phyloP scores from a whole-genome alignment of 306 rosid species.

The Medicago lupulina region DNA sequence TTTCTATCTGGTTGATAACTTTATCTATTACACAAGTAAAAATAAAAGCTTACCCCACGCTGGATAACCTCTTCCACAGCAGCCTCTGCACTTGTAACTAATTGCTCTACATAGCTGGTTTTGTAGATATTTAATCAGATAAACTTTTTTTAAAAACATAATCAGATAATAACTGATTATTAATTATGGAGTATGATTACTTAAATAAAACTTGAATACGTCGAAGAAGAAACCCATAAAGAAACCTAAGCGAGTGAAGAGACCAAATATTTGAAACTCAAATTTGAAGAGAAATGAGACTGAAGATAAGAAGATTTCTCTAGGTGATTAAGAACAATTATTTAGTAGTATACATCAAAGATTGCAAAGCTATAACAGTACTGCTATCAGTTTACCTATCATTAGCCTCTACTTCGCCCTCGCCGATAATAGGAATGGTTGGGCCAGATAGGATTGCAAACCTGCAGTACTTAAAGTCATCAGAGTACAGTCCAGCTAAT shows the following conservation, averaged over 20 bases:
- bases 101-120: slow-evolving; percentile 86
- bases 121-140: slow-evolving; percentile 41
- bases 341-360: slow-evolving; percentile 17
- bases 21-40: slow-evolving; percentile 15
- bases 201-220: slow-evolving; percentile 7
- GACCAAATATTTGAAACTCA: slow-evolving; percentile 40
- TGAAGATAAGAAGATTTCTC: slow-evolving; percentile 15
- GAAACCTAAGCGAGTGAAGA: slow-evolving; percentile 30
- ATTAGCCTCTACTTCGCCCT: slow-evolving; percentile 94
- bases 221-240: slow-evolving; percentile 28
- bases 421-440: slow-evolving; percentile 96
- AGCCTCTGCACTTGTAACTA: slow-evolving; percentile 96
- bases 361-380: slow-evolving; percentile 37
- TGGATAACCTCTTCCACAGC: slow-evolving; percentile 91
- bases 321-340: slow-evolving; percentile 28
- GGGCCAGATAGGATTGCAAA: slow-evolving; percentile 96
- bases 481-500: slow-evolving; percentile 43
- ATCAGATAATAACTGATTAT: not conserved
- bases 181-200: slow-evolving; percentile 5
- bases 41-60: slow-evolving; percentile 78
- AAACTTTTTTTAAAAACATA: not conserved
- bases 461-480: slow-evolving; percentile 62
- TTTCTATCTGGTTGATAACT: slow-evolving; percentile 23
- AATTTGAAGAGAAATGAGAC: slow-evolving; percentile 32
- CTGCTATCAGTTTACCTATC: slow-evolving; percentile 69